A percentile compares a stretch with the other conserved stretches of the same genome.
phyloP scores from a whole-genome alignment of 495 filamentous ascomycete genomes.

The Lepraria neglecta region DNA sequence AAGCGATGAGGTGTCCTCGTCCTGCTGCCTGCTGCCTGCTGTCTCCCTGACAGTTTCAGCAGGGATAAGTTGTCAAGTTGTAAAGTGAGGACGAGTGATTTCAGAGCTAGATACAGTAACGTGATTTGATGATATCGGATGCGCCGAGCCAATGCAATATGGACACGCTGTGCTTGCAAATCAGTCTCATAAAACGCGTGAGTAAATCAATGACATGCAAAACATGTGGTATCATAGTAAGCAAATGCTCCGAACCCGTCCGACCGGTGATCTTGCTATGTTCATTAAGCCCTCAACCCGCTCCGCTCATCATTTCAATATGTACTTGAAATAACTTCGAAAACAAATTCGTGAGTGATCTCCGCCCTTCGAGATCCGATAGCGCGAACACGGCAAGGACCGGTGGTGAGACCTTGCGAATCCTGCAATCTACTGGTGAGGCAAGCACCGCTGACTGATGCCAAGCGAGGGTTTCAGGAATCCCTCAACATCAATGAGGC shows the following conservation, averaged over 20 bases:
- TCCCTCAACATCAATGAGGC: background rate
- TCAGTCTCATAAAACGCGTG: background rate
- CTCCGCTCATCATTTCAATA: conserved; percentile 1
- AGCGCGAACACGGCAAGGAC: background rate
- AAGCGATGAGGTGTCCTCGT: background rate
- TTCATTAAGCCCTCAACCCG: background rate
- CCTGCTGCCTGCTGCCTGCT: background rate
- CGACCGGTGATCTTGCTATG: conserved; percentile 5
- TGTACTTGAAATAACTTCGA: background rate
- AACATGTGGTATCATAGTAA: conserved; percentile 19
- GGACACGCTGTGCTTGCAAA: background rate
- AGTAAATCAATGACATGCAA: background rate
- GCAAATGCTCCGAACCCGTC: conserved; percentile 5
- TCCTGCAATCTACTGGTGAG: background rate
- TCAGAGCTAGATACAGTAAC: conserved; percentile 1
- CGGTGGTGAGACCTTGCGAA: background rate
- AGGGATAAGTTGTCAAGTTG: too few relatives aligned
- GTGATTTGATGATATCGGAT: background rate
- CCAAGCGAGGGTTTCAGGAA: background rate
- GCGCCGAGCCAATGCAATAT: conserved; percentile 15
- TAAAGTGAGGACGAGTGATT: conserved; percentile 1
- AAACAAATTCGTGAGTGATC: background rate
- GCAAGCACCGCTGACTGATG: conserved; percentile 1
- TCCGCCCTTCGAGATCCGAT: background rate
- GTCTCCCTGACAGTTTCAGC: too few relatives aligned